Conservation (phyloP, 2,329 filamentous ascomycete species). For the Colletotrichum lindemuthianum region DNA sequence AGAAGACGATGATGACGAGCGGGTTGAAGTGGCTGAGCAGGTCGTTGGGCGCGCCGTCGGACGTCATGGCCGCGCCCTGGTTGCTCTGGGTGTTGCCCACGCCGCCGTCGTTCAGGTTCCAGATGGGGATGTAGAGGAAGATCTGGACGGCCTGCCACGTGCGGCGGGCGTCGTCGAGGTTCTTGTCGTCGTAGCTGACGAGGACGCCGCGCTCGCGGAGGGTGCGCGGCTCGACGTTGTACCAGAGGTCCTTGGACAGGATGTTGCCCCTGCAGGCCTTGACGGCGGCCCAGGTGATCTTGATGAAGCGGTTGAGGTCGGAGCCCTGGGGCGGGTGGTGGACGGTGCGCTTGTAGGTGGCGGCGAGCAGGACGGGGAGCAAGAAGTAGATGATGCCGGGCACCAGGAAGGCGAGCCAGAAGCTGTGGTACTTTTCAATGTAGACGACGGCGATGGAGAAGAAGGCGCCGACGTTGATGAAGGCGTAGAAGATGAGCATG, state of each 20-base stretch:
- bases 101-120: conserved; percentile 52
- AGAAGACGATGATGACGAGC: conserved; percentile 67
- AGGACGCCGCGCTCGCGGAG: conserved; percentile 54
- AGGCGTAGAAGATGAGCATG: conserved; percentile 71
- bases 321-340: conserved; percentile 71
- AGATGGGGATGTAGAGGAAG: conserved; percentile 54
- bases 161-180: conserved; percentile 73
- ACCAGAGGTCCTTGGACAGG: conserved; percentile 66
- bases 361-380: conserved; percentile 66
- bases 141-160: conserved; percentile 54
- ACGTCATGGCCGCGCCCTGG: conserved; percentile 54
- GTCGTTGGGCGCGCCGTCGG: conserved; percentile 68
- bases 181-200: conserved; percentile 71
- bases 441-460: conserved; percentile 63
- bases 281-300: conserved; percentile 63
- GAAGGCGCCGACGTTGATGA: conserved; percentile 65
- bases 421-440: conserved; percentile 61
- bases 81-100: conserved; percentile 49
- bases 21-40: conserved; percentile 69
- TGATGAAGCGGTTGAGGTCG: conserved; percentile 68
- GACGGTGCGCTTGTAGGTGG: conserved; percentile 67
- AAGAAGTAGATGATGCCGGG: conserved; percentile 64
- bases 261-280: conserved; percentile 64
- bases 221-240: conserved; percentile 65
- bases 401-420: conserved; percentile 59